Base-by-base conservation (phyloP, 208 protist species). In the Porcisia deanei region DNA sequence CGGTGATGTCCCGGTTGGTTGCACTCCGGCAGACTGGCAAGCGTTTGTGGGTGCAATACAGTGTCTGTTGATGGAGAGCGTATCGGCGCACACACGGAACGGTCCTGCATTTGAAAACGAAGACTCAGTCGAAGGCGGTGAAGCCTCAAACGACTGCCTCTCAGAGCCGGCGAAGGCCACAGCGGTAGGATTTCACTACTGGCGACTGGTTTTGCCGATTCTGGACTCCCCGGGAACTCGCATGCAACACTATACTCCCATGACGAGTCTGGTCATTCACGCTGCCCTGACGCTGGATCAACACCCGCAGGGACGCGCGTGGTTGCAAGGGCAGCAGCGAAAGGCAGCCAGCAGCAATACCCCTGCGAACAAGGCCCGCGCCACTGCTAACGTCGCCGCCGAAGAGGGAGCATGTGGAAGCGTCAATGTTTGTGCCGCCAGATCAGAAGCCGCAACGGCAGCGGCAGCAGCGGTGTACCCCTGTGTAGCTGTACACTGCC, bases 401-500 rank as follows among this genome's bases (percentile, higher is more conserved):
- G 8, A 52, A 57, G 47, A 22, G 12, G 47, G 25, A 20, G 47
- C 25, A 47, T 37, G 47, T 41, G 65, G 25, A 14, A 5, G 18
- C 1, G 18, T n/a, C 20, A 1, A 18, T 41, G 22, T 43, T 52
- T 25, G 22, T 39, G n/a, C 39, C 20, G 64, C 63, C 45, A 25
- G 47, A 52, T 52, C 47, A 52, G 47, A 47, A 9, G 30, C 1
- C 2, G 39, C 37, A 37, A 22, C 52, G 47, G 30, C 12, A 25
- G 18, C 7, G n/a, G 3, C 53, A 57, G 14, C 67, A 9, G 18
- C 60, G 3, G 25, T 77, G 59, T 43, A 54, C 49, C 83, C 83
- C 22, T 84, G 82, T 37, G 88, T 88, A 18, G 86, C 89, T 73
- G 85, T 92, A 45, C 85, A 96, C 78, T 96, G 91, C 74, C 69